Evolutionary conservation across 2,329 filamentous ascomycete species (phyloP).

Genomic region (Ciborinia camelliae): DNA sequence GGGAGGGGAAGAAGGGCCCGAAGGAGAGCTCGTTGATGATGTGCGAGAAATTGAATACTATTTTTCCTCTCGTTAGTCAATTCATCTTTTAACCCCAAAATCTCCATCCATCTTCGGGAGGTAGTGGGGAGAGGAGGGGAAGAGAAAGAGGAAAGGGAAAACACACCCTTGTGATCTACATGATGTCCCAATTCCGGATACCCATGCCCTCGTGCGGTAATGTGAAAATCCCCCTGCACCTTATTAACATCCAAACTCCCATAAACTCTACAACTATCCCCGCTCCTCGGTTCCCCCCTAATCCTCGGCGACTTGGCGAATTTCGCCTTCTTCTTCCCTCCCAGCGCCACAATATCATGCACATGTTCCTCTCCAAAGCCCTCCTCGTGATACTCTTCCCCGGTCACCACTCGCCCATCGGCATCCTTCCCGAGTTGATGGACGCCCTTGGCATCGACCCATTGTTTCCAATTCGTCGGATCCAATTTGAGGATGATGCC

Average conservation of each 20-base stretch:
- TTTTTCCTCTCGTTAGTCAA: slow-evolving; percentile 29
- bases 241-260: slow-evolving; percentile 91
- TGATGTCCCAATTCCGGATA: slow-evolving; percentile 78
- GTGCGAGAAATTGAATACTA: slow-evolving; percentile 97
- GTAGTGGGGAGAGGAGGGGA: too few species aligned
- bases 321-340: slow-evolving; percentile 59
- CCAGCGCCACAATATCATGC: slow-evolving; percentile 78
- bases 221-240: slow-evolving; percentile 97
- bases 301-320: slow-evolving; percentile 74
- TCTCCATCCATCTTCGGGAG: neutral
- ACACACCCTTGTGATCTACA: slow-evolving; percentile 74
- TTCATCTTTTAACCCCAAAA: neutral
- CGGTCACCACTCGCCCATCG: slow-evolving; percentile 53
- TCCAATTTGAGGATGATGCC: slow-evolving; percentile 71
- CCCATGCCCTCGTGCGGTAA: slow-evolving; percentile 93
- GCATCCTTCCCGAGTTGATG: slow-evolving; percentile 57
- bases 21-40: slow-evolving; percentile 95
- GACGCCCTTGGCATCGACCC: slow-evolving; percentile 68
- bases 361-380: slow-evolving; percentile 79
- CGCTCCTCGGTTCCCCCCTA: slow-evolving; percentile 31
- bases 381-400: slow-evolving; percentile 62
- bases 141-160: neutral
- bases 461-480: slow-evolving; percentile 75
- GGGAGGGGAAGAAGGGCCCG: slow-evolving; percentile 90
- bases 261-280: slow-evolving; percentile 83